A percentile compares a stretch with the other conserved stretches of the same genome.
Evolutionary conservation across 2,329 filamentous ascomycete species (phyloP).

Genomic region (Diaporthe ilicicola): DNA sequence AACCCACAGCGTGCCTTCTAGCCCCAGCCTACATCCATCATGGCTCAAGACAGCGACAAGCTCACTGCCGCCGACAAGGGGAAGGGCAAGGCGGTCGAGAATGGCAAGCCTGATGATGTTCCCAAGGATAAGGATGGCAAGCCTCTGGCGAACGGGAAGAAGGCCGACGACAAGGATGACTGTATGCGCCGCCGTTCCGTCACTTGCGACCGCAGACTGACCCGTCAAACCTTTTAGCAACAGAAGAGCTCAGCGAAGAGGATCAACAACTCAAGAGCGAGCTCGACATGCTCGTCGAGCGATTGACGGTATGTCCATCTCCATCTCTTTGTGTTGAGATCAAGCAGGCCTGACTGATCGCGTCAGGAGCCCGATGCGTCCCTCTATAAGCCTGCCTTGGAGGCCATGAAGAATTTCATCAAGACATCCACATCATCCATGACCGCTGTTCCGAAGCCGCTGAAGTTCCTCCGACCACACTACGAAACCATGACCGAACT

Average conservation of each 20-base stretch:
- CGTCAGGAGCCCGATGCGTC: slow-evolving; percentile 81
- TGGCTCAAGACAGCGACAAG: slow-evolving; percentile 95
- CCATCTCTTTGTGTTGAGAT: background rate
- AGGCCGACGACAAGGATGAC: slow-evolving; percentile 73
- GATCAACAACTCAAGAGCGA: slow-evolving; percentile 98
- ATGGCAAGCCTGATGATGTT: slow-evolving; percentile 62
- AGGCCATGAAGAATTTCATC: slow-evolving; percentile 98
- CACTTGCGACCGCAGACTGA: slow-evolving; percentile 45
- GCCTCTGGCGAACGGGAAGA: slow-evolving; percentile 75
- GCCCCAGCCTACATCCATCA: slow-evolving; percentile 47
- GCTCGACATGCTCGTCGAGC: slow-evolving; percentile 96
- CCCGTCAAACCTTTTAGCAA: slow-evolving; percentile 45
- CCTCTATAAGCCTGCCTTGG: slow-evolving; percentile 90
- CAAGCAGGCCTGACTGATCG: slow-evolving; percentile 35
- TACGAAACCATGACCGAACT: slow-evolving; percentile 88
- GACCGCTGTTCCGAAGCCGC: slow-evolving; percentile 97
- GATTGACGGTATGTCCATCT: slow-evolving; percentile 73
- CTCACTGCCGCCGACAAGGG: slow-evolving; percentile 89
- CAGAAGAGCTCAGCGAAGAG: slow-evolving; percentile 95
- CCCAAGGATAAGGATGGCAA: slow-evolving; percentile 77
- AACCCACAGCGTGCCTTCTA: slow-evolving; percentile 4
- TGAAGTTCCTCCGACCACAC: slow-evolving; percentile 97
- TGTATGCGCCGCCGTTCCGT: slow-evolving; percentile 46
- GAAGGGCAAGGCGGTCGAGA: slow-evolving; percentile 89
- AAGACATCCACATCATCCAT: slow-evolving; percentile 99